Evolutionary conservation across 2,329 filamentous ascomycete species (phyloP).

Genomic region (Fusarium nelsonii): DNA sequence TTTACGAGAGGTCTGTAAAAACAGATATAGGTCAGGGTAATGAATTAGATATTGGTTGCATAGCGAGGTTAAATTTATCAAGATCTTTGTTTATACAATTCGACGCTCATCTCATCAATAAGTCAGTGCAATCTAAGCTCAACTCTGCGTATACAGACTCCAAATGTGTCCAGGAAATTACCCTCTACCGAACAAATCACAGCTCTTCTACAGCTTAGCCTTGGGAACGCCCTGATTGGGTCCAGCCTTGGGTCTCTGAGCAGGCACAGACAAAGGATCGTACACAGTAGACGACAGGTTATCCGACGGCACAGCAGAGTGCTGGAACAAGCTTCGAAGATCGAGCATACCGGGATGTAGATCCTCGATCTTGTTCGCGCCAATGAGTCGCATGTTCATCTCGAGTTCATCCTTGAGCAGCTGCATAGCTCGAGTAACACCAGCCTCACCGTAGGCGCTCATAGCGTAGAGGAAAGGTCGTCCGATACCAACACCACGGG

Average conservation of each 20-base stretch:
- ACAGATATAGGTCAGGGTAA: background rate
- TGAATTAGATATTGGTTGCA: conserved; percentile 23
- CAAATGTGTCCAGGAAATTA: conserved; percentile 7
- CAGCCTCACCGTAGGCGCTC: conserved; percentile 87
- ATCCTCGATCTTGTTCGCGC: conserved; percentile 79
- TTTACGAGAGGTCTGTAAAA: conserved; percentile 74
- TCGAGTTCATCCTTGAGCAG: conserved; percentile 96
- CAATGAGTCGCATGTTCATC: conserved; percentile 98
- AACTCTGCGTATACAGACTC: conserved; percentile 35
- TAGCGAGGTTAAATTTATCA: conserved; percentile 21
- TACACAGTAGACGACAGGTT: conserved; percentile 63
- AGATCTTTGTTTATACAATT: conserved; percentile 14
- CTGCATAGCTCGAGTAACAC: conserved; percentile 93
- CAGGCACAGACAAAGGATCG: conserved; percentile 65
- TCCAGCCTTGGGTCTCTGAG: conserved; percentile 60
- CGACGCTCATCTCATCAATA: conserved; percentile 20
- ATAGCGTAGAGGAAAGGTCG: conserved; percentile 96
- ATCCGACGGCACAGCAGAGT: conserved; percentile 64
- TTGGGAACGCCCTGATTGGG: conserved; percentile 19
- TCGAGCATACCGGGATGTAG: conserved; percentile 87
- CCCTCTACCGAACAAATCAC: background rate
- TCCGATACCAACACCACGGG: conserved; percentile 92
- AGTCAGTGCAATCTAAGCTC: conserved; percentile 33
- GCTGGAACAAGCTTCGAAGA: conserved; percentile 72
- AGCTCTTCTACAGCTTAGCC: conserved; percentile 61